Evolutionary conservation across 192 early-diverging fungal species (phyloP).

Genomic region (Gamsiella multidivaricata): DNA sequence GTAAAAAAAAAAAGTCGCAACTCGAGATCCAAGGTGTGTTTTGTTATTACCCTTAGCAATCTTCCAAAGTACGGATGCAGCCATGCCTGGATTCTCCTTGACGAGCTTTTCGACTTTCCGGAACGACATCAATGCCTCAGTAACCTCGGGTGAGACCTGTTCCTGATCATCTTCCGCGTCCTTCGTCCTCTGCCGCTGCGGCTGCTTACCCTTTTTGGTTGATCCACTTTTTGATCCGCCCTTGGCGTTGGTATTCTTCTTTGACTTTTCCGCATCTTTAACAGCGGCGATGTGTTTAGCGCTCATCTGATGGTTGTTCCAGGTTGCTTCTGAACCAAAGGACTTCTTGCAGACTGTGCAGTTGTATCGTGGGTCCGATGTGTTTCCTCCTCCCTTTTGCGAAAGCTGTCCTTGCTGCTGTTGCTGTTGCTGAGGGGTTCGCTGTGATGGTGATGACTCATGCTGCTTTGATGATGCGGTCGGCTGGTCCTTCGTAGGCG

Average conservation of each 20-base stretch:
- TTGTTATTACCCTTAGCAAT: slow-evolving; percentile 60
- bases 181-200: slow-evolving; percentile 3
- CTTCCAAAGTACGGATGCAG: slow-evolving; percentile 49
- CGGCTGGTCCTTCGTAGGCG: neutral
- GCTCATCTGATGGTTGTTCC: slow-evolving; percentile 60
- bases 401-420: neutral
- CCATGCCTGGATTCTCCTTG: slow-evolving; percentile 48
- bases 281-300: slow-evolving; percentile 61
- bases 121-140: slow-evolving; percentile 31
- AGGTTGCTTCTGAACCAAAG: slow-evolving; percentile 60
- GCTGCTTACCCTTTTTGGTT: neutral
- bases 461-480: neutral
- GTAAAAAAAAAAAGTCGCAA: neutral
- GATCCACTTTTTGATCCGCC: slow-evolving; percentile 15
- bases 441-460: too few species aligned
- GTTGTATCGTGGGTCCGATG: slow-evolving; percentile 40
- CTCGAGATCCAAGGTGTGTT: too few species aligned
- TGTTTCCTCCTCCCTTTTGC: slow-evolving; percentile 6
- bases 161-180: neutral
- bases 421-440: slow-evolving; percentile 7
- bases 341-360: slow-evolving; percentile 62
- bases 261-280: slow-evolving; percentile 46
- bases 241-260: slow-evolving; percentile 8
- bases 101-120: slow-evolving; percentile 35
- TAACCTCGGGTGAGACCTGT: slow-evolving; percentile 30